Evolutionary conservation across 2,329 filamentous ascomycete genomes (phyloP), one percentile per base, ranked within the genome.

Genomic region (Aureobasidium uvarum): DNA sequence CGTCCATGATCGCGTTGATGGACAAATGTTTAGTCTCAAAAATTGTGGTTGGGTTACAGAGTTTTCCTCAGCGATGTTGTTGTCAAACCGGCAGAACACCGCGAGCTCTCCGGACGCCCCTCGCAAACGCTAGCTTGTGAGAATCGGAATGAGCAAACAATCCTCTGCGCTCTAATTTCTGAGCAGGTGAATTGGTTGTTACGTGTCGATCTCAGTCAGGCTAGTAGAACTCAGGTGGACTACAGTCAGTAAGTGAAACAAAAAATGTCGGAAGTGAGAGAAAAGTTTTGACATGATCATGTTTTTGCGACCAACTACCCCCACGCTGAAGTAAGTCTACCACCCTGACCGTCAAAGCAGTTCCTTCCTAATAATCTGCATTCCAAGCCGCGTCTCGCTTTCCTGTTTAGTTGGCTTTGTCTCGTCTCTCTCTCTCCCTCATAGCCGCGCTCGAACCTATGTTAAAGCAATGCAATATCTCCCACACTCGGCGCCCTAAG

Each of bases 21-120:
- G 16, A 59, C 39, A 18, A 46, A 46, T 36, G 25, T 46, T n/a
- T 31, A 28, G 18, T 36, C 14, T 46, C 39, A 8, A 46, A 33
- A 59, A 33, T 46, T 59, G 23, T 59, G 39, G 38, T 43, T 43
- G 38, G 23, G 36, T 58, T 46, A 46, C 41, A 59, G 55, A 59
- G 41, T 59, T 45, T 59, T 59, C 25, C 18, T n/a, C 36, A 43
- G 38, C 25, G 41, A 36, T 59, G 39, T 59, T 59, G 55, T 46
- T 59, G 55, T 41, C 46, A 41, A 18, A 58, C 33, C 55, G 54
- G 54, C 54, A 43, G 54, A 58, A 58, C 54, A 58, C 54, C 54
- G 54, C 54, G 25, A 14, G 3, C 54, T 58, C 54, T 58, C 54
- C 54, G 54, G 54, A 39, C 33, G 51, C 33, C 54, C 52, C 52